Conservation (phyloP, 164 flowering plant species). For the Hamamelis virginiana region DNA sequence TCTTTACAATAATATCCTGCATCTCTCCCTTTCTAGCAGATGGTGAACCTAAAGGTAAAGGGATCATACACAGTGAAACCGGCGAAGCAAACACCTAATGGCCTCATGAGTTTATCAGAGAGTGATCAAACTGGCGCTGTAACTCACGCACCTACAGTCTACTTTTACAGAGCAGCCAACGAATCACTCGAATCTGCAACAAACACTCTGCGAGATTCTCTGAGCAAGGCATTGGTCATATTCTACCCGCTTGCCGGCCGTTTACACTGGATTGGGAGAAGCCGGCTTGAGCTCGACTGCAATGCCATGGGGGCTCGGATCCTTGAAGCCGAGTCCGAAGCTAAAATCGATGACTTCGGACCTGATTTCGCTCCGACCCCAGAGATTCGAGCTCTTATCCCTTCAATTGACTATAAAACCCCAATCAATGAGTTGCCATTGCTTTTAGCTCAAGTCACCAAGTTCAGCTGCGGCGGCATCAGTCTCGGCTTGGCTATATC, state of each 20-base stretch:
- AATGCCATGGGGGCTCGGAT: slow-evolving; percentile 20
- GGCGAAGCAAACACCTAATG: slow-evolving; percentile 7
- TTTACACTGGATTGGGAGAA: not conserved
- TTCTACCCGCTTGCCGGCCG: slow-evolving; percentile 28
- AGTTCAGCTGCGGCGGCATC: slow-evolving; percentile 24
- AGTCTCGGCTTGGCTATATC: slow-evolving; percentile 13
- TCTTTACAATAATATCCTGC: no score
- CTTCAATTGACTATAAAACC: slow-evolving; percentile 14
- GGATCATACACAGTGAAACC: slow-evolving; percentile 14
- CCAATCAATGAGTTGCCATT: slow-evolving; percentile 21
- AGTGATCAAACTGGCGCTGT: slow-evolving; percentile 15
- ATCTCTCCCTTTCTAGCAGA: no score
- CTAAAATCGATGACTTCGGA: not conserved
- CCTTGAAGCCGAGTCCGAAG: slow-evolving; percentile 15
- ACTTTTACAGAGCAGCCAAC: slow-evolving; percentile 12
- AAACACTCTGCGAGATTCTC: slow-evolving; percentile 10
- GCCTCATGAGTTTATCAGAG: slow-evolving; percentile 16
- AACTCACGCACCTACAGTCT: slow-evolving; percentile 12
- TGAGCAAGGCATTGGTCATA: slow-evolving; percentile 13
- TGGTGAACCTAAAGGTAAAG: not conserved
- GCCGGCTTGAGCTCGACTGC: slow-evolving; percentile 23
- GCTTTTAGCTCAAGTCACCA: slow-evolving; percentile 19
- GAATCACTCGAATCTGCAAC: not conserved
- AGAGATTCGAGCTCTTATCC: not conserved
- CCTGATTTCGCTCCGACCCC: slow-evolving; percentile 9